phyloP scores from a whole-genome alignment of 345 rosid genomes.

The Salix brachista region DNA sequence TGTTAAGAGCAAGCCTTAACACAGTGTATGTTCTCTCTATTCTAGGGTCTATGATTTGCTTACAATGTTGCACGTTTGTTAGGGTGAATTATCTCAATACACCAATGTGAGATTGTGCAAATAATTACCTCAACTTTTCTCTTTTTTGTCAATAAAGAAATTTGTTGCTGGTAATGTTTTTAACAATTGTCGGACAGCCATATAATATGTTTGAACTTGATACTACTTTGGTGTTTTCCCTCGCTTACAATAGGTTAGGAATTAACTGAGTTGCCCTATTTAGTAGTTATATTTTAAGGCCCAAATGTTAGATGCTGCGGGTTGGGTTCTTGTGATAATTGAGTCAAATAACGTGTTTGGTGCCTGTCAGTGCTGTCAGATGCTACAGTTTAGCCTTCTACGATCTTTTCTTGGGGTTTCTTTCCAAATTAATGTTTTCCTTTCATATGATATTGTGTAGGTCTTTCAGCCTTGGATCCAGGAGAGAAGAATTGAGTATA shows the following conservation, averaged over 20 bases:
- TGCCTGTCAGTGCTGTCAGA: background rate
- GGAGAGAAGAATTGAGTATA: constrained; percentile 66
- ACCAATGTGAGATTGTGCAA: background rate
- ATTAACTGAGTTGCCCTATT: background rate
- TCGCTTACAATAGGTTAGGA: background rate
- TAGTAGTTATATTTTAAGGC: background rate
- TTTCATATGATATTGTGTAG: constrained; percentile 11
- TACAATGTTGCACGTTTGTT: too few relatives aligned
- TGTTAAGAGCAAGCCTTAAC: too few relatives aligned
- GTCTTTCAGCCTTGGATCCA: constrained; percentile 88
- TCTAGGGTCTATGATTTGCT: too few relatives aligned
- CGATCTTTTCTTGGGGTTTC: background rate
- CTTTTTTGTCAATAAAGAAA: background rate
- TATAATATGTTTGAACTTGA: too few relatives aligned
- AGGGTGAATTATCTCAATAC: too few relatives aligned
- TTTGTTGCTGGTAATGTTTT: background rate
- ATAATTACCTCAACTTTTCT: background rate
- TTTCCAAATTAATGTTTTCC: background rate
- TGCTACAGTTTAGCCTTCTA: background rate
- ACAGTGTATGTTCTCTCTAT: too few relatives aligned
- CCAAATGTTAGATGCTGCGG: background rate
- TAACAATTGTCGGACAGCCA: background rate
- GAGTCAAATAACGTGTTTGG: background rate
- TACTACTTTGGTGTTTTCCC: background rate
- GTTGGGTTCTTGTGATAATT: background rate